These are phyloP conservation scores for Wickerhamiella shivajii DNA, from an alignment of 805 yeast genomes.

Conservation along the genomic window DNA sequence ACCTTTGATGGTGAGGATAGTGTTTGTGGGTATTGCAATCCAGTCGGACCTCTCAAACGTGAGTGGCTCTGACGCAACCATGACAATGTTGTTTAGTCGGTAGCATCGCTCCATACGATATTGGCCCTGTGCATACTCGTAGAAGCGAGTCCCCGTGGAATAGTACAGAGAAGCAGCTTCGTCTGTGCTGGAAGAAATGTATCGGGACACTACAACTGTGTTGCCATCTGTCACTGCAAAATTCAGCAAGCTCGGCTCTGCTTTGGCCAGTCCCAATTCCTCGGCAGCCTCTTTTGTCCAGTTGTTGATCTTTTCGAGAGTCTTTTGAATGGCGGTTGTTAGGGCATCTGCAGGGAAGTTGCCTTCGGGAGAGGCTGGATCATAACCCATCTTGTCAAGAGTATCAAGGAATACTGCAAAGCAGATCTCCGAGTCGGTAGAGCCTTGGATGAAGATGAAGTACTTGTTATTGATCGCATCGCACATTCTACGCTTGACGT, in stretches of 20 bases:
- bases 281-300: conserved; percentile 57
- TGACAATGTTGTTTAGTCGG: conserved; percentile 84
- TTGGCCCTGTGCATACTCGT: conserved; percentile 81
- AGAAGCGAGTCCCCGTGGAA: conserved; percentile 82
- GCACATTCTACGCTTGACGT: conserved; percentile 59
- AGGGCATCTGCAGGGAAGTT: conserved; percentile 36
- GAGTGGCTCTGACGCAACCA: conserved; percentile 92
- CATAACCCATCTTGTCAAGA: conserved; percentile 56
- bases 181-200: conserved; percentile 75
- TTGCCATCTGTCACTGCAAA: conserved; percentile 93
- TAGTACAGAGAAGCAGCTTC: conserved; percentile 95
- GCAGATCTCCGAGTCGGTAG: conserved; percentile 92
- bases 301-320: conserved; percentile 58
- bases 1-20: conserved; percentile 62
- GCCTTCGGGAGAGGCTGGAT: conserved; percentile 44
- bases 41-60: conserved; percentile 96
- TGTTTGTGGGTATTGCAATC: conserved; percentile 93
- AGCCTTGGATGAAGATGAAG: conserved; percentile 72
- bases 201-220: conserved; percentile 72
- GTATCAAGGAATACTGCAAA: conserved; percentile 80
- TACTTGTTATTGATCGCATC: conserved; percentile 66
- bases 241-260: conserved; percentile 74
- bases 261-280: conserved; percentile 21
- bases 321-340: conserved; percentile 52
- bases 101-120: conserved; percentile 89